Evolutionary conservation across 768 basidiomycete species (phyloP), one percentile per base, ranked within the genome.

Genomic region (Amanita rimosa): DNA sequence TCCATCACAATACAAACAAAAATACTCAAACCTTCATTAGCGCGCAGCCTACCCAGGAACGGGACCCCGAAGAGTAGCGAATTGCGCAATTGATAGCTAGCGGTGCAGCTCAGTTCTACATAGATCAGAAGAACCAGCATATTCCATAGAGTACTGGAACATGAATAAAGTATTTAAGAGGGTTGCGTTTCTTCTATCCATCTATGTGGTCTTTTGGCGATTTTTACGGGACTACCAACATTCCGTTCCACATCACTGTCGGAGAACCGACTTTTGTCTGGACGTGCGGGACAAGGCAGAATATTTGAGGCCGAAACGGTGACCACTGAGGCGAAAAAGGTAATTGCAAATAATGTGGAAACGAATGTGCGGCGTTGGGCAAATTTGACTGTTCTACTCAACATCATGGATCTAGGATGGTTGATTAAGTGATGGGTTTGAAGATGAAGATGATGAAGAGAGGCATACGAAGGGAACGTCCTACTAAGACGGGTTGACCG

Each of bases 241-340:
- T 54, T 44, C 33, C 54, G 57, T 43, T 58, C 60, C 48, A 56
- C 57, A 22, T 70, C 71, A 41, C 67, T 69, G 55, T 88, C 86
- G 38, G 79, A 70, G 54, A 75, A 81, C 22, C 82, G 76, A 48
- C 57, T 67, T 55, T 76, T 74, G 52, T 75, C 67, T 37, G 71
- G 66, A 46, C 78, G 75, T n/a, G 78, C 85, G 6, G 88, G 88
- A 57, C 89, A 91, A 46, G 88, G 87, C 27, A 91, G 67, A 35
- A 89, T 69, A 59, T 75, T 78, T 17, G 87, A 88, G 19, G 84
- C 85, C 10, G 83, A 83, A 14, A 92, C 88, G 46, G 88, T 90
- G 53, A 86, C 53, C 51, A 91, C 73, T 14, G 85, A 75, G 21
- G 83, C 85, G 62, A 87, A 65, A 64, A 86, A 88, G 3, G 88